Percentiles rank a stretch among this genome's conserved stretches.
Conservation (phyloP, 768 basidiomycete genomes). For the Guyanaporus albipodus region DNA sequence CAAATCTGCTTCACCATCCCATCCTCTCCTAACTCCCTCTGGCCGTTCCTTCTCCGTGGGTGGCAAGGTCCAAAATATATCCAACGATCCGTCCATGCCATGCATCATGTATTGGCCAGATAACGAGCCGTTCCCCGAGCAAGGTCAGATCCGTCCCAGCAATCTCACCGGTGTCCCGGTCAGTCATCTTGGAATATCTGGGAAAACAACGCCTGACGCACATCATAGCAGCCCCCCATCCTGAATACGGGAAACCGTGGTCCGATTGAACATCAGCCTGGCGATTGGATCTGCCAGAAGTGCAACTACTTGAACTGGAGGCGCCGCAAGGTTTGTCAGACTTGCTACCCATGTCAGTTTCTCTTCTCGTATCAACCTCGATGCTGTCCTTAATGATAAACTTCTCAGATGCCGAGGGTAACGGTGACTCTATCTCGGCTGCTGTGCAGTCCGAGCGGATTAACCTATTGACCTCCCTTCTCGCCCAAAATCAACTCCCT, state of each 20-base stretch:
- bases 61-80: conserved; percentile 78
- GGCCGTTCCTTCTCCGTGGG: conserved; percentile 73
- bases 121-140: conserved; percentile 79
- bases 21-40: conserved; percentile 77
- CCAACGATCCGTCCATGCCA: conserved; percentile 62
- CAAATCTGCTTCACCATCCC: conserved; percentile 44
- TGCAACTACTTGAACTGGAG: conserved; percentile 90
- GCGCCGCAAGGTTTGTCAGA: conserved; percentile 84
- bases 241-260: conserved; percentile 86
- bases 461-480: conserved; percentile 70
- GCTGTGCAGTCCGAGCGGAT: conserved; percentile 85
- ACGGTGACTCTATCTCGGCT: conserved; percentile 81
- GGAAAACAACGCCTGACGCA: conserved; percentile 1
- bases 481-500: conserved; percentile 50
- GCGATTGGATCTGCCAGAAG: conserved; percentile 79
- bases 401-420: conserved; percentile 72
- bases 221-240: conserved; percentile 70
- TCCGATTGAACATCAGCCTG: conserved; percentile 82
- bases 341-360: conserved; percentile 74
- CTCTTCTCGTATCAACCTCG: conserved; percentile 6
- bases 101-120: conserved; percentile 92
- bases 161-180: conserved; percentile 53
- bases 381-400: conserved; percentile 8
- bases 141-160: conserved; percentile 70
- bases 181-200: conserved; percentile 14